Percentiles rank a stretch among this genome's conserved stretches.
phyloP scores from a whole-genome alignment of 1,139 yeast genomes.

The Zygosaccharomyces pseudobailii region DNA sequence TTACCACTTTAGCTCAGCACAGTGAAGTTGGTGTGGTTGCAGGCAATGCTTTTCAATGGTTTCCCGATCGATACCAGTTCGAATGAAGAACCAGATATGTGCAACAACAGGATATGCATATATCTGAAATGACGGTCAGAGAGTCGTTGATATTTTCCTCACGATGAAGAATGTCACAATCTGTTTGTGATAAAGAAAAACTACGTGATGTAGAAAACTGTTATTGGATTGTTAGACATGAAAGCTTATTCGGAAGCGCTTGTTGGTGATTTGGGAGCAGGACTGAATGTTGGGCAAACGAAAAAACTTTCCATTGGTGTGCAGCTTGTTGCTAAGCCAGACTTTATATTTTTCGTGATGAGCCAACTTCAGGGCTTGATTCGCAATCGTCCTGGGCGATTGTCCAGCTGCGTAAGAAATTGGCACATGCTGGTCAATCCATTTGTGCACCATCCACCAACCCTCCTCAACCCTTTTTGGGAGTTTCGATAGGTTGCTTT shows the following conservation, averaged over 20 bases:
- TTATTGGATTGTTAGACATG: conserved; percentile 41
- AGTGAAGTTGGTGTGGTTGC: conserved; percentile 47
- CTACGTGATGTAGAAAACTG: conserved; percentile 41
- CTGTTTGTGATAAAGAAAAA: conserved; percentile 41
- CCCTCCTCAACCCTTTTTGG: conserved; percentile 34
- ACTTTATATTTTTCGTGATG: conserved; percentile 44
- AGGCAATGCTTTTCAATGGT: conserved; percentile 54
- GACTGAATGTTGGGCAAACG: conserved; percentile 40
- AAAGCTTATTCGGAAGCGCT: conserved; percentile 23
- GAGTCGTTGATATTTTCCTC: conserved; percentile 51
- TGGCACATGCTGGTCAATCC: conserved; percentile 46
- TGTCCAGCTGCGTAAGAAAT: conserved; percentile 39
- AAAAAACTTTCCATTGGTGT: conserved; percentile 52
- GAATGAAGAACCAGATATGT: conserved; percentile 55
- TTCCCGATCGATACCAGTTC: conserved; percentile 39
- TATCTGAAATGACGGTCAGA: conserved; percentile 46
- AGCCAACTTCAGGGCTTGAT: conserved; percentile 48
- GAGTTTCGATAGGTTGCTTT: conserved; percentile 40
- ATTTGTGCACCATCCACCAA: conserved; percentile 47
- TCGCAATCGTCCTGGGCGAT: conserved; percentile 48
- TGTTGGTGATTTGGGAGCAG: conserved; percentile 43
- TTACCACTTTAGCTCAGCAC: conserved; percentile 49
- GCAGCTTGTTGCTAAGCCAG: conserved; percentile 47
- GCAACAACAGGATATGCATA: conserved; percentile 55
- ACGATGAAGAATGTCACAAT: conserved; percentile 35